A percentile compares a stretch with the other conserved stretches of the same genome.
Evolutionary conservation across 202 grass and related monocot genomes (phyloP).

Genomic region (Carex sylvatica): DNA sequence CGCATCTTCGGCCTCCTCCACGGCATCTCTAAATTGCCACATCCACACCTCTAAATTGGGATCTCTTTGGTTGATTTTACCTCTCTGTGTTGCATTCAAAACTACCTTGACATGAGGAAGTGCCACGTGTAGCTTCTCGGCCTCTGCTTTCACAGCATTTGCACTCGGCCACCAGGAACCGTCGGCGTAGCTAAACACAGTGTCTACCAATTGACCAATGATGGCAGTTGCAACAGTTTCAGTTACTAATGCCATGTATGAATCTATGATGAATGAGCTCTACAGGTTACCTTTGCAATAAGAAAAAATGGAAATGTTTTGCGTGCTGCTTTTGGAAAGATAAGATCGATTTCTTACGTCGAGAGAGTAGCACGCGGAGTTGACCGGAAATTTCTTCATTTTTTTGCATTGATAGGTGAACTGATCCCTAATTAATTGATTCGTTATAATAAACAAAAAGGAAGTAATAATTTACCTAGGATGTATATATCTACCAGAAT

Average conservation of each 20-base stretch:
- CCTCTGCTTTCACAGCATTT: constrained; percentile 29
- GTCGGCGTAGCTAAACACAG: not conserved
- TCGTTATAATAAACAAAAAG: no score
- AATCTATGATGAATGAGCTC: constrained; percentile 1
- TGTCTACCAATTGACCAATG: not conserved
- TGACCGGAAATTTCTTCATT: not conserved
- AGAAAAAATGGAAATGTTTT: constrained; percentile 3
- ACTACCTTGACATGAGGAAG: constrained; percentile 28
- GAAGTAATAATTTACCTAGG: no score
- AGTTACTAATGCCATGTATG: constrained; percentile 1
- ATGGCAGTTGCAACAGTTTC: constrained; percentile 7
- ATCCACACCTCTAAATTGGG: constrained; percentile 20
- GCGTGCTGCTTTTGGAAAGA: not conserved
- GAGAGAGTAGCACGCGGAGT: not conserved
- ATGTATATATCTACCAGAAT: no score
- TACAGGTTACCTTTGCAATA: not conserved
- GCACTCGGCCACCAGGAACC: constrained; percentile 6
- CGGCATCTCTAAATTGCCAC: constrained; percentile 39
- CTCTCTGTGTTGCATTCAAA: not conserved
- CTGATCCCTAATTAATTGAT: no score
- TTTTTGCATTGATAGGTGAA: not conserved
- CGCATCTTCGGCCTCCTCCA: constrained; percentile 36
- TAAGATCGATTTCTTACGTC: not conserved
- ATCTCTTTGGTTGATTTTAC: constrained; percentile 5
- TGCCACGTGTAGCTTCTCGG: constrained; percentile 7